Conservation (phyloP, 129 eudicot genomes). For the Lactuca saligna region DNA sequence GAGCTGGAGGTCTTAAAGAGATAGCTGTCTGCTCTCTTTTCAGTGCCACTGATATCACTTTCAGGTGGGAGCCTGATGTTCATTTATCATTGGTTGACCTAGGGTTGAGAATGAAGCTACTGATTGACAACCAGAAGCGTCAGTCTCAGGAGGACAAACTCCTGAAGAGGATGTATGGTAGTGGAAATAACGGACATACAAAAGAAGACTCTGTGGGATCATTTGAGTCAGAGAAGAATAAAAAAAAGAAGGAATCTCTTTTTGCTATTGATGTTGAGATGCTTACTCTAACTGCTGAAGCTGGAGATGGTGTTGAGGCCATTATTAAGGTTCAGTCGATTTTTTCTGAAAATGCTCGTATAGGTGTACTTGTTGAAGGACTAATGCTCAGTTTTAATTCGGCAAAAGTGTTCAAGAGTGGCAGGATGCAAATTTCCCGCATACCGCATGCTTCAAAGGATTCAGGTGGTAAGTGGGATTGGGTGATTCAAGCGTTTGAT, state of each 20-base stretch:
- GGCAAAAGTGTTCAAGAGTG: slow-evolving; percentile 69
- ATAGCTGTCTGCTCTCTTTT: slow-evolving; percentile 89
- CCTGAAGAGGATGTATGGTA: slow-evolving; percentile 25
- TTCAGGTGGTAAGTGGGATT: slow-evolving; percentile 69
- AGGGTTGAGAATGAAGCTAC: slow-evolving; percentile 59
- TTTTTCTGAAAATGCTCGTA: slow-evolving; percentile 96
- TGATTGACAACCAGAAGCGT: slow-evolving; percentile 55
- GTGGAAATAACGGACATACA: slow-evolving; percentile 30
- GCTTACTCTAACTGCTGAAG: slow-evolving; percentile 85
- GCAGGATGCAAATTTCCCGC: slow-evolving; percentile 95
- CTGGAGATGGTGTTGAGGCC: slow-evolving; percentile 95
- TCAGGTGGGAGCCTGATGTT: slow-evolving; percentile 97
- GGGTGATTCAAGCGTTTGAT: slow-evolving; percentile 98
- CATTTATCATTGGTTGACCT: slow-evolving; percentile 83
- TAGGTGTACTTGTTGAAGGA: slow-evolving; percentile 94
- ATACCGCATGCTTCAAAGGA: slow-evolving; percentile 63
- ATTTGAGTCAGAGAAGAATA: slow-evolving; percentile 48
- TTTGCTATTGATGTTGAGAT: slow-evolving; percentile 89
- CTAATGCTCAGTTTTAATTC: slow-evolving; percentile 67
- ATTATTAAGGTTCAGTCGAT: slow-evolving; percentile 81
- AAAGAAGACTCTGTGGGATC: slow-evolving; percentile 46
- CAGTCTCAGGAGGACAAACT: slow-evolving; percentile 23
- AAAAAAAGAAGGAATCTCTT: slow-evolving; percentile 70
- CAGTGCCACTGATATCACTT: slow-evolving; percentile 90
- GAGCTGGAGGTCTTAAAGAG: slow-evolving; percentile 86